Base-by-base conservation (phyloP, 2,329 filamentous ascomycete genomes). In the Chaetomiaceae sp. region DNA sequence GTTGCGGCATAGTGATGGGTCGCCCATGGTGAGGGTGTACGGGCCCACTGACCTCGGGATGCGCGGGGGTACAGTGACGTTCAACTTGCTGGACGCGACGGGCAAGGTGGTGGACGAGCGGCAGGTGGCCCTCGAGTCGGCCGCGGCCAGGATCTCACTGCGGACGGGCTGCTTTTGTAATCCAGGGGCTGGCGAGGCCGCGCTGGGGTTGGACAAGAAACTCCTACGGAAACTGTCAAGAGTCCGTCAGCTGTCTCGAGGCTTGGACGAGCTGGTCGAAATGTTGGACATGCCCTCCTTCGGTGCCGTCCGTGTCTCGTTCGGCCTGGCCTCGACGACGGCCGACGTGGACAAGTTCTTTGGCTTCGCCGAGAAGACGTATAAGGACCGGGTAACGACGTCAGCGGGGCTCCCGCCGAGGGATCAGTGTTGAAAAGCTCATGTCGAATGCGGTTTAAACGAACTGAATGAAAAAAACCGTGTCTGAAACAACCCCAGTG, bases 91-190 rank as follows among this genome's bases (percentile, higher is more conserved):
- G 6, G 71, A 73, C 39, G 43, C 54, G 0, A 19, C 37, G 0
- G 72, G 70, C 7, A 54, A 55, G 2, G 39, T 70, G 2, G 62
- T 74, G 0, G 71, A 74, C 40, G 69, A 72, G 49, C 63, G 71
- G 15, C 47, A 72, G 1, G 67, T 74, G 1, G 70, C 63, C 0
- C 37, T 46, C 68, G 56, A 50, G 38, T 68, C 71, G 0, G 63
- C 70, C 0, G 62, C 58, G 0, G 65, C 61, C 0, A 61, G 60
- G 38, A 73, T 74, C 23, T 72, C 71, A 6, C 54, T 74, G 8
- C 64, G 71, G 11, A 73, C 71, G 1, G 72, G 72, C 4, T 74
- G 72, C 43, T 74, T 74, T 57, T 74, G 72, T 55, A 74, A 74
- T 36, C 72, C 72, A 0, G 71, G 72, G 3, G 71, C 64, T 0